A percentile compares a stretch with the other conserved stretches of the same genome.
phyloP scores from a whole-genome alignment of 106 monocot genomes.

The Dendrobium chrysotoxum region DNA sequence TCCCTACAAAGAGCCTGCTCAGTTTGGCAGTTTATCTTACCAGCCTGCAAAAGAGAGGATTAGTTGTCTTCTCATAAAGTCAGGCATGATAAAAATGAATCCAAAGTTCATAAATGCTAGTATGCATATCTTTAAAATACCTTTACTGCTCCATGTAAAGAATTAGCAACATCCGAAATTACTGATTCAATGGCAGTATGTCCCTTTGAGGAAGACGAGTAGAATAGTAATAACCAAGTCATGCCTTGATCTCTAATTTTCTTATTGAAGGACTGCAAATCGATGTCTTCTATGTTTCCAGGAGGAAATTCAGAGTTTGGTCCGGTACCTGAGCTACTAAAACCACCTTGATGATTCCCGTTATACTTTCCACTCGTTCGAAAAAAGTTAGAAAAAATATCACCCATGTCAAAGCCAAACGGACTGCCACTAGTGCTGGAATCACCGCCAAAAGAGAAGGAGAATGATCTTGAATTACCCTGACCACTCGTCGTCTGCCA shows the following conservation, averaged over 20 bases:
- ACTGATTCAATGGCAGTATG: slow-evolving; percentile 55
- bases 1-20: slow-evolving; percentile 69
- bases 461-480: slow-evolving; percentile 57
- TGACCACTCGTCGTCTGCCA: slow-evolving; percentile 58
- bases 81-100: background rate
- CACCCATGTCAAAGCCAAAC: slow-evolving; percentile 65
- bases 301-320: slow-evolving; percentile 23
- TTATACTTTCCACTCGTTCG: slow-evolving; percentile 26
- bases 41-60: slow-evolving; percentile 37
- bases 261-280: slow-evolving; percentile 45
- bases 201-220: slow-evolving; percentile 40
- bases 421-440: slow-evolving; percentile 22
- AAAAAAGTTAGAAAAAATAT: slow-evolving; percentile 81
- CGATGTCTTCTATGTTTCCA: slow-evolving; percentile 32
- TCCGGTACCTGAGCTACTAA: slow-evolving; percentile 20
- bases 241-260: slow-evolving; percentile 64
- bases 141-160: slow-evolving; percentile 72
- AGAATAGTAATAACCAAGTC: slow-evolving; percentile 82
- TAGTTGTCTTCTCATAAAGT: background rate
- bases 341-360: slow-evolving; percentile 31
- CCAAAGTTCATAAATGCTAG: too few relatives aligned
- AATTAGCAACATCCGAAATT: slow-evolving; percentile 45
- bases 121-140: slow-evolving; percentile 12
- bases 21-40: slow-evolving; percentile 62
- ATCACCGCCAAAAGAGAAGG: slow-evolving; percentile 79